Evolutionary conservation across 176 grass and related monocot species (phyloP).

Genomic region (Canna indica): DNA sequence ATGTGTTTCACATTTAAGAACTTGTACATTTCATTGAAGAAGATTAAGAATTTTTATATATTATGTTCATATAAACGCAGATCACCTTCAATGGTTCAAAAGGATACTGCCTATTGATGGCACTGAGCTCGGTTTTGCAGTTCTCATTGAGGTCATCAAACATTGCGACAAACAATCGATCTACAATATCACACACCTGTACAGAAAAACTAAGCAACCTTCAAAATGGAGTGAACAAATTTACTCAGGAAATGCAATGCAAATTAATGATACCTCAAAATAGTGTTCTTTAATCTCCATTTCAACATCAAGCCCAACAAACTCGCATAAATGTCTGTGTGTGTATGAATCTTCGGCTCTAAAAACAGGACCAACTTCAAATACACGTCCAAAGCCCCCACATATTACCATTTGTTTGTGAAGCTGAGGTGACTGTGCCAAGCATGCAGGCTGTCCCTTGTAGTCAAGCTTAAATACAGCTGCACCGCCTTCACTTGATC

Average conservation of each 20-base stretch:
- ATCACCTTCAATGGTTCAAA: conserved; percentile 80
- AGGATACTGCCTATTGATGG: conserved; percentile 76
- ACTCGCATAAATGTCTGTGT: conserved; percentile 90
- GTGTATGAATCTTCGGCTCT: conserved; percentile 90
- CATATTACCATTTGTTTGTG: conserved; percentile 76
- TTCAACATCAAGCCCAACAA: conserved; percentile 90
- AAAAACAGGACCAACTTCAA: conserved; percentile 76
- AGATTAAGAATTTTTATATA: conserved; percentile 5
- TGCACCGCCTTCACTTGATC: conserved; percentile 91
- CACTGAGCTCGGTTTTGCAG: conserved; percentile 64
- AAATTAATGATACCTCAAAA: conserved; percentile 52
- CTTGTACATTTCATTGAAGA: not conserved
- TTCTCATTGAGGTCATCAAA: conserved; percentile 86
- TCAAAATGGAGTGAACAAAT: conserved; percentile 10
- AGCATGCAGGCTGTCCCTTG: conserved; percentile 85
- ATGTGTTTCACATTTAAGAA: not conserved
- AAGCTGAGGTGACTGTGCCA: conserved; percentile 85
- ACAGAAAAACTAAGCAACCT: conserved; percentile 15
- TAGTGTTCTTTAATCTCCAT: conserved; percentile 98
- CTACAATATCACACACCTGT: conserved; percentile 83
- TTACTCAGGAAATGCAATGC: not conserved
- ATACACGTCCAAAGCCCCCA: conserved; percentile 76
- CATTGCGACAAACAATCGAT: conserved; percentile 78
- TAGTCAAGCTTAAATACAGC: conserved; percentile 88
- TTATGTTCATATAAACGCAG: not conserved